phyloP scores from a whole-genome alignment of 345 rosid species.

The Eucalyptus pauciflora region DNA sequence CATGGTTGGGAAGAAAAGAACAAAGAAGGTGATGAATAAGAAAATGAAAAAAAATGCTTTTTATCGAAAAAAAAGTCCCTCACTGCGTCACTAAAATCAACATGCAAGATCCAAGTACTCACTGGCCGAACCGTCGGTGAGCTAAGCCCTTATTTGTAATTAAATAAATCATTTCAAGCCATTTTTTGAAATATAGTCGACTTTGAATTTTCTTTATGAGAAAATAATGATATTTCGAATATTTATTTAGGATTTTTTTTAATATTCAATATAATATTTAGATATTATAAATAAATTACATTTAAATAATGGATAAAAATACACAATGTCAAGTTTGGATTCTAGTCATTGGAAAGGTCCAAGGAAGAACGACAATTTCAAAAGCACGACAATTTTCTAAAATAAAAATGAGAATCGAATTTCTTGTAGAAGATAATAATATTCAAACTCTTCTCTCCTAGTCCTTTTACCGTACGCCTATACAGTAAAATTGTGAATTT shows the following conservation, averaged over 20 bases:
- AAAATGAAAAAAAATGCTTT: neutral
- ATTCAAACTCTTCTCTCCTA: neutral
- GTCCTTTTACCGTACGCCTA: neutral
- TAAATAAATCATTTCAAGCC: neutral
- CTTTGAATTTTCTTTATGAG: fast-evolving
- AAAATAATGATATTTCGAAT: neutral
- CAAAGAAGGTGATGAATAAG: neutral
- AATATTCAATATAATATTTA: neutral
- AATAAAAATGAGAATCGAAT: neutral
- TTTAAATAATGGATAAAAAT: neutral
- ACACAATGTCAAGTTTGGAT: neutral
- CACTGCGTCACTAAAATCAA: fast-evolving
- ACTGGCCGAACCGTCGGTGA: neutral
- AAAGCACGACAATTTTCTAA: neutral
- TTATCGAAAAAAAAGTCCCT: neutral
- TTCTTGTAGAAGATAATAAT: neutral
- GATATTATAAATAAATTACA: neutral
- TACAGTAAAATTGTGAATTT: neutral
- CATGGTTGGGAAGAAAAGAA: neutral
- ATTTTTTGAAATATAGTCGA: fast-evolving
- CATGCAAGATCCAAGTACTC: neutral
- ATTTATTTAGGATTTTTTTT: neutral
- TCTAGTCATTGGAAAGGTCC: neutral
- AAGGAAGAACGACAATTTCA: neutral
- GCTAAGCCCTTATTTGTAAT: neutral